These are phyloP conservation scores for Cladorrhinum sp. DNA, from an alignment of 2,329 filamentous ascomycete species.

Conservation along the genomic window DNA sequence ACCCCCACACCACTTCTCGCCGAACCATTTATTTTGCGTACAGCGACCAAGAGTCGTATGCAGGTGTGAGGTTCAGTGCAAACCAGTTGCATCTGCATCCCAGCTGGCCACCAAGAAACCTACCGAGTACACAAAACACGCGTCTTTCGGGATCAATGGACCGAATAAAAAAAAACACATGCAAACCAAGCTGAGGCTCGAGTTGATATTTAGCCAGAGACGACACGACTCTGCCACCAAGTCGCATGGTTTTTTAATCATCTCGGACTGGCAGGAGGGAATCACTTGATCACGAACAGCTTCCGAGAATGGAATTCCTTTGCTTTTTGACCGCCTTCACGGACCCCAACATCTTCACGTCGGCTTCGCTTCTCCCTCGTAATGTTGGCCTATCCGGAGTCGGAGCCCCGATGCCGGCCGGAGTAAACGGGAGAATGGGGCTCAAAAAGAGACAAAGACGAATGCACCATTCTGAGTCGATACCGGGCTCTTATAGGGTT, in stretches of 20 bases:
- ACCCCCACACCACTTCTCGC: not conserved
- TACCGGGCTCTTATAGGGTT: conserved; percentile 19
- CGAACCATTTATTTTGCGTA: conserved; percentile 6
- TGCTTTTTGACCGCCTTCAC: conserved; percentile 1
- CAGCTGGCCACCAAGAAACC: not conserved
- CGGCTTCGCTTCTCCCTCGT: not conserved
- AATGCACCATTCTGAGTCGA: not conserved
- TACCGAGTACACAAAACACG: not conserved
- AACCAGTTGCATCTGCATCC: not conserved
- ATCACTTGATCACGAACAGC: conserved; percentile 2
- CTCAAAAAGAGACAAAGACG: not conserved
- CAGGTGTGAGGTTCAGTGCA: conserved; percentile 4
- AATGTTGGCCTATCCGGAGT: not conserved
- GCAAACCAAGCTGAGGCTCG: not conserved
- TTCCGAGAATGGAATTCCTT: conserved; percentile 2
- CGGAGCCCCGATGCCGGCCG: not conserved
- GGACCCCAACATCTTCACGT: conserved; percentile 1
- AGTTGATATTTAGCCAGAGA: not conserved
- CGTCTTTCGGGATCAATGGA: not conserved
- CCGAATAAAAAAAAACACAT: no score
- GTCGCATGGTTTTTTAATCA: not conserved
- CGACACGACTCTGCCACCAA: not conserved
- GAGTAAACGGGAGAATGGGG: not conserved
- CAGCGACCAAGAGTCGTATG: conserved; percentile 8
- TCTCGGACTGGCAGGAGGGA: not conserved